These are phyloP conservation scores for Solidago caesia DNA, from an alignment of 129 eudicot genomes.

Conservation along the genomic window DNA sequence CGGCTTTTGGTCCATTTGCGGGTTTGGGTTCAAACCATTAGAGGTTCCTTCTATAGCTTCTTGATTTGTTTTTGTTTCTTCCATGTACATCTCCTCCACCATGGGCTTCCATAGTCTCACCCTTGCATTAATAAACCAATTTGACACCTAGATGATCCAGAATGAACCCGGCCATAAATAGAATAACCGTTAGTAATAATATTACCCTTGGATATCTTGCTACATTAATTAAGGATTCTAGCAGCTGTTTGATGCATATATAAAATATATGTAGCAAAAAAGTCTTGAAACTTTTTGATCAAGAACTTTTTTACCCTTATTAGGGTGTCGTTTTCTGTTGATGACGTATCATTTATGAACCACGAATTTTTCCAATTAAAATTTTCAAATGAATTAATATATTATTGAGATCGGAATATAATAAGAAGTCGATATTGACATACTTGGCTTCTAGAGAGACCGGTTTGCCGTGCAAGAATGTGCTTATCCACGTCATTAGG, in stretches of 20 bases:
- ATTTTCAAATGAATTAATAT: background rate
- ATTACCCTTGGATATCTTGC: too few relatives aligned
- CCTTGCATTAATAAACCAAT: constrained; percentile 97
- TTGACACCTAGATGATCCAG: constrained; percentile 53
- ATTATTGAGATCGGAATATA: background rate
- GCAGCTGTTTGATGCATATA: background rate
- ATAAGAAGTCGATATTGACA: constrained; percentile 32
- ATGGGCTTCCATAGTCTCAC: constrained; percentile 99
- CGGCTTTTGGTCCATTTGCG: constrained; percentile 59
- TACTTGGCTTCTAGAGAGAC: constrained; percentile 99
- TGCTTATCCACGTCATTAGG: constrained; percentile 95
- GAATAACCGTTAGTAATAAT: too few relatives aligned
- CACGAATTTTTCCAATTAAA: background rate
- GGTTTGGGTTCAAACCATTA: constrained; percentile 35
- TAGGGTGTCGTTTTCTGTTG: background rate
- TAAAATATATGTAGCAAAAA: background rate
- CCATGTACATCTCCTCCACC: constrained; percentile 97
- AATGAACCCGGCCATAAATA: constrained; percentile 15
- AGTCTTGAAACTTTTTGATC: too few relatives aligned
- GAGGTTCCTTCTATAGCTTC: constrained; percentile 44
- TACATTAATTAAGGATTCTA: too few relatives aligned
- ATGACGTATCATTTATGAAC: background rate
- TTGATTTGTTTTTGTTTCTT: constrained; percentile 68
- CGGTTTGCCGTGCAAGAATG: constrained; percentile 94
- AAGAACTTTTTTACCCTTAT: background rate